These are phyloP conservation scores for Pseudogymnoascus sp. DNA, from an alignment of 2,329 filamentous ascomycete genomes.

Conservation along the genomic window DNA sequence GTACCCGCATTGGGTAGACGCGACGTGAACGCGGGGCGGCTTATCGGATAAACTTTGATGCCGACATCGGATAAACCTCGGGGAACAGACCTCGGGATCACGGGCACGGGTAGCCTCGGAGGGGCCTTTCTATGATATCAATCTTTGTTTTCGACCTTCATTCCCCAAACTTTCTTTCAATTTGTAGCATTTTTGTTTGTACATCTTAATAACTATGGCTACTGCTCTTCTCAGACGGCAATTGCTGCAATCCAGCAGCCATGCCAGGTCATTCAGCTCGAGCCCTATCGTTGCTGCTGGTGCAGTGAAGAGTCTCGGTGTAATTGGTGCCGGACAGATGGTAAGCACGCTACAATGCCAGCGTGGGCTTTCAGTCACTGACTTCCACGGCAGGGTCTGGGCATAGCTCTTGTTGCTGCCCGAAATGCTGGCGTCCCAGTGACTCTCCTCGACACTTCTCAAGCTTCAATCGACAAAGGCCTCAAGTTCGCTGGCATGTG, in stretches of 20 bases:
- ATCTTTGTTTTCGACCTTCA: conserved; percentile 1
- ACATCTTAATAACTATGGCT: conserved; percentile 21
- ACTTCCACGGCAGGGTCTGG: conserved; percentile 62
- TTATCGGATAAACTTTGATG: background rate
- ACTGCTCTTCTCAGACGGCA: conserved; percentile 21
- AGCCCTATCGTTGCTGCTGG: conserved; percentile 51
- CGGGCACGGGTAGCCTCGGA: background rate
- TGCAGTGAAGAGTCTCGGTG: conserved; percentile 79
- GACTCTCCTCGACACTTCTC: conserved; percentile 73
- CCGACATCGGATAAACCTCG: background rate
- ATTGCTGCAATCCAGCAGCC: conserved; percentile 18
- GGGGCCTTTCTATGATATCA: background rate
- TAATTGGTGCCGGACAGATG: conserved; percentile 95
- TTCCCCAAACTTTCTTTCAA: background rate
- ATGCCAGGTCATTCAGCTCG: conserved; percentile 58
- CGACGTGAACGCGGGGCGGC: conserved; percentile 2
- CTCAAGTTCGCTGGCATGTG: conserved; percentile 72
- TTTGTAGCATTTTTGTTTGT: background rate
- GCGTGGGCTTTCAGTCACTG: conserved; percentile 12
- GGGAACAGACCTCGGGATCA: background rate
- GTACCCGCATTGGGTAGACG: conserved; percentile 8
- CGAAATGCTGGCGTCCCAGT: conserved; percentile 77
- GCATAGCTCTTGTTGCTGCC: conserved; percentile 90
- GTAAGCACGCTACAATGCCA: conserved; percentile 41
- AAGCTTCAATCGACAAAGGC: conserved; percentile 80